phyloP scores from a whole-genome alignment of 2,329 filamentous ascomycete species.

The Sodiomyces alkalinus region DNA sequence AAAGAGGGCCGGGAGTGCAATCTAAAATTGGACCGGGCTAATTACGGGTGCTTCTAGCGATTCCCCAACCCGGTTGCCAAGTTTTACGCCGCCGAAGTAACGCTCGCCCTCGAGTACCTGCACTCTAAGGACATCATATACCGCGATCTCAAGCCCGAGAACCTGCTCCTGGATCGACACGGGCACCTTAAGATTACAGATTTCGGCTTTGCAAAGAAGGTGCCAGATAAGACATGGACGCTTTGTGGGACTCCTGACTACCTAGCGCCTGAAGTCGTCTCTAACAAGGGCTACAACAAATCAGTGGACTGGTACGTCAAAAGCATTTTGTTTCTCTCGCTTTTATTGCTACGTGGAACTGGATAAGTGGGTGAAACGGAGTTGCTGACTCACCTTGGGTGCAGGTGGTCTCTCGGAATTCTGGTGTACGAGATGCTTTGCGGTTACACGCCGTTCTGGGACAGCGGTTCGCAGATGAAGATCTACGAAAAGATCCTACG shows the following conservation, averaged over 20 bases:
- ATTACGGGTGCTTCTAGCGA: constrained; percentile 42
- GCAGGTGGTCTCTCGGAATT: constrained; percentile 95
- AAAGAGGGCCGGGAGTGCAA: not conserved
- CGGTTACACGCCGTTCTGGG: constrained; percentile 98
- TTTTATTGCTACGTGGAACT: constrained; percentile 1
- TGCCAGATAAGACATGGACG: constrained; percentile 98
- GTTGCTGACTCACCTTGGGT: constrained; percentile 2
- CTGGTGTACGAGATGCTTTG: constrained; percentile 99
- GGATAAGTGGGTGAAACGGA: not conserved
- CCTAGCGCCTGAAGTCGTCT: constrained; percentile 93
- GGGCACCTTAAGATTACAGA: constrained; percentile 95
- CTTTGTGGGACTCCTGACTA: constrained; percentile 96
- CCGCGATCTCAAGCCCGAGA: constrained; percentile 91
- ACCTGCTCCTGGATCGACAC: constrained; percentile 78
- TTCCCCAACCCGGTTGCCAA: constrained; percentile 98
- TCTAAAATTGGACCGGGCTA: constrained; percentile 5
- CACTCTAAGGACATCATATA: constrained; percentile 96
- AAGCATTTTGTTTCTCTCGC: too few species aligned
- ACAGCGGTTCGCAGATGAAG: constrained; percentile 93
- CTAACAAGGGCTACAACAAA: constrained; percentile 98
- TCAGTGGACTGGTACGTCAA: constrained; percentile 95
- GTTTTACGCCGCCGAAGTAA: constrained; percentile 97
- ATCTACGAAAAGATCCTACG: constrained; percentile 99
- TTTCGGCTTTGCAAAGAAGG: constrained; percentile 96
- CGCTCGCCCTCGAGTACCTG: constrained; percentile 85